Evolutionary conservation across 345 rosid species (phyloP).

Genomic region (Pistacia integerrima): DNA sequence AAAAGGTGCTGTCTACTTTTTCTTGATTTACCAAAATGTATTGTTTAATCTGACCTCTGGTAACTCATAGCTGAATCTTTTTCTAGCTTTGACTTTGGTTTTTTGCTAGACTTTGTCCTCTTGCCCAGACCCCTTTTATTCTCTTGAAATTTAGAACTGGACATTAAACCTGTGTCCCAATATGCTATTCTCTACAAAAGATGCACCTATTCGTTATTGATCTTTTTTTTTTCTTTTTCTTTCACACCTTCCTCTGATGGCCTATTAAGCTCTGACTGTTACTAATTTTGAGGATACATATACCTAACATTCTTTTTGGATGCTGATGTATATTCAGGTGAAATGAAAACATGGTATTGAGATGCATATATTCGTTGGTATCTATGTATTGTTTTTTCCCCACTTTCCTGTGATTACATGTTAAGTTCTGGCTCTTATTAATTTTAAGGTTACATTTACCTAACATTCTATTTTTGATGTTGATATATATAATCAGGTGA

Average conservation of each 20-base stretch:
- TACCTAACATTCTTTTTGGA: constrained; percentile 3
- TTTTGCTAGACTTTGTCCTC: neutral
- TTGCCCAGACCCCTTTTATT: neutral
- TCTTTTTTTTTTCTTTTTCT: neutral
- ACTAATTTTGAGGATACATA: neutral
- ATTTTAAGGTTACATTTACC: neutral
- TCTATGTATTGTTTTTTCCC: neutral
- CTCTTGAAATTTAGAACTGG: neutral
- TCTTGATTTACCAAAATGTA: neutral
- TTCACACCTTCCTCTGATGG: neutral
- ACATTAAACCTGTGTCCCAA: neutral
- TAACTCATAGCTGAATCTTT: neutral
- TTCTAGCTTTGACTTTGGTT: neutral
- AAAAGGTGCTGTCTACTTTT: too few relatives aligned
- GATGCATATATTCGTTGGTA: constrained; percentile 29
- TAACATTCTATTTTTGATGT: constrained; percentile 11
- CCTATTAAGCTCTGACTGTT: neutral
- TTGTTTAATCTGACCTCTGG: too few relatives aligned
- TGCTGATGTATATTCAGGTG: constrained; percentile 44
- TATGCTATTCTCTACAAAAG: neutral
- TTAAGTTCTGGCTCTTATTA: neutral
- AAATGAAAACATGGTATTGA: constrained; percentile 61
- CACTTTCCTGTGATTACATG: neutral
- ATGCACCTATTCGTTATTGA: neutral
- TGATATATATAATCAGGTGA: constrained; percentile 49